phyloP scores from a whole-genome alignment of 2,329 filamentous ascomycete species.

The Aspergillus quadrilineatus region DNA sequence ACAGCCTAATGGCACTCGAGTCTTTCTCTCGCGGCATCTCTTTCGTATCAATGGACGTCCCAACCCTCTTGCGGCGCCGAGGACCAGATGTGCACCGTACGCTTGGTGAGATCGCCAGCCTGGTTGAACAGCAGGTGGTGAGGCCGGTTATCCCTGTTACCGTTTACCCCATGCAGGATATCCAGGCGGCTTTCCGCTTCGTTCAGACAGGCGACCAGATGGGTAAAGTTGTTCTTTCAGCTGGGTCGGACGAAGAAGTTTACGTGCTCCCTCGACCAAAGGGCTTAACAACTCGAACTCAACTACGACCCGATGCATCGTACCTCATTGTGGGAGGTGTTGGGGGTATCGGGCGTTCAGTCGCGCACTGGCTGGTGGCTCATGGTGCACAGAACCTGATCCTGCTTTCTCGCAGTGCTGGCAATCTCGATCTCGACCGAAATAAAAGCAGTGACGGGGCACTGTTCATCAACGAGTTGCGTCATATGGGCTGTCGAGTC shows the following conservation, averaged over 20 bases:
- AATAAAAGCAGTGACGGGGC: background rate
- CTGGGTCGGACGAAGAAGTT: background rate
- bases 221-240: slow-evolving; percentile 37
- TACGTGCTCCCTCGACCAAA: background rate
- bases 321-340: slow-evolving; percentile 24
- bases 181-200: slow-evolving; percentile 28
- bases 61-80: background rate
- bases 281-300: background rate
- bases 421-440: background rate
- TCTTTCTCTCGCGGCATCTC: background rate
- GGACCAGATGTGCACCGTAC: background rate
- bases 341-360: slow-evolving; percentile 17
- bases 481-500: background rate
- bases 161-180: slow-evolving; percentile 2
- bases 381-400: slow-evolving; percentile 18
- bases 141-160: slow-evolving; percentile 10
- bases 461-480: background rate
- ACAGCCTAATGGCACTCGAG: background rate
- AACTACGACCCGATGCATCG: background rate
- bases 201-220: slow-evolving; percentile 39
- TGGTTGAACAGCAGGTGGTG: slow-evolving; percentile 5
- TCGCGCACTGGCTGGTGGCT: slow-evolving; percentile 13
- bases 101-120: background rate
- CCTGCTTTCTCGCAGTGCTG: background rate
- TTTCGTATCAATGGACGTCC: background rate